Base-by-base conservation (phyloP, 2,329 filamentous ascomycete genomes). In the Beauveria brongniartii region DNA sequence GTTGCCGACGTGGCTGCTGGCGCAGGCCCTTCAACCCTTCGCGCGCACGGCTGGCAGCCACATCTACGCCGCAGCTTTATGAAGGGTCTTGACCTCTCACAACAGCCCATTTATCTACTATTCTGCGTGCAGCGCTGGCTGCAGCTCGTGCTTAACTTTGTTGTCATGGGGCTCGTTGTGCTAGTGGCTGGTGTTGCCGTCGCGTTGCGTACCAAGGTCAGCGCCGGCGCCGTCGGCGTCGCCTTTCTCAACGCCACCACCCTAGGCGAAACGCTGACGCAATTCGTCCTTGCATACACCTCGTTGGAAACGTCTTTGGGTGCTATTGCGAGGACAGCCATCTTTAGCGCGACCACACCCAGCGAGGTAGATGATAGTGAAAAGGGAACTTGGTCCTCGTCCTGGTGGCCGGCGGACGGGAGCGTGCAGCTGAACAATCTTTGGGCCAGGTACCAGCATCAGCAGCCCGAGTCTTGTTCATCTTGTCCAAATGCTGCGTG, bases 91-190 rank as follows among this genome's bases (percentile, higher is more conserved):
- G 22, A 58, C 22, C 20, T 8, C 44, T 58, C 55, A 5, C 55
- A 58, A 24, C 46, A 58, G 55, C 55, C 55, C 20, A 14, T 58
- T 3, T 58, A 58, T 34, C 55, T 58, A 3, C 18, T 58, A 1
- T 58, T 58, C n/a, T 40, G 28, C 14, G 55, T 28, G 22, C 46
- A 58, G 46, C 55, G 55, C 28, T 58, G 55, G 55, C 55, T 58
- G 34, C 55, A 58, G 30, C 55, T 58, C 16, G 55, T 58, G n/a
- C 55, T 58, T 22, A 40, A 58, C 28, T 34, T 58, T 7, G 44
- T 58, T 22, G 55, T 58, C 18, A 28, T 20, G 30, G 55, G 55
- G 3, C 55, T 58, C 16, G 46, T 41, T 8, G 55, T 58, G 12
- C 28, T 50, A 3, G 34, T 58, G 1, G 46, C 55, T 5, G 28